These are phyloP conservation scores for Rhizopogon salebrosus DNA, from an alignment of 768 basidiomycete genomes.

Conservation along the genomic window DNA sequence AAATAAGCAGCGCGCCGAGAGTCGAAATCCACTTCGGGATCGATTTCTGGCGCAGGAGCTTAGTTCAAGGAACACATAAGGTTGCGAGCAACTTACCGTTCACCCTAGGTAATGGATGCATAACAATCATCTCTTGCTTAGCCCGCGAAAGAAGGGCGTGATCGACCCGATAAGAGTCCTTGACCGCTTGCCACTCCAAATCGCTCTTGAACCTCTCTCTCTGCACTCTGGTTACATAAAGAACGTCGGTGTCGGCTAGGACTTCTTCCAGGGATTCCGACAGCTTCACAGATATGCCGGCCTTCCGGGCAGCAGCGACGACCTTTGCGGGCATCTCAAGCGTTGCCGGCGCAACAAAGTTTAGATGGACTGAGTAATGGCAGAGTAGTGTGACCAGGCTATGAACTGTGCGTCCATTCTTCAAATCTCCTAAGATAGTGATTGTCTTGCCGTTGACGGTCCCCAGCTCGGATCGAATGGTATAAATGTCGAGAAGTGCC, in stretches of 20 bases:
- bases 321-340: constrained; percentile 88
- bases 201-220: constrained; percentile 86
- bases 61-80: not conserved
- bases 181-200: constrained; percentile 84
- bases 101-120: constrained; percentile 97
- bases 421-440: constrained; percentile 90
- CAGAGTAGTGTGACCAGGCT: constrained; percentile 89
- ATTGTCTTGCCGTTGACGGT: constrained; percentile 96
- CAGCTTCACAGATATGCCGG: constrained; percentile 72
- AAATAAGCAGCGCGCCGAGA: constrained; percentile 92
- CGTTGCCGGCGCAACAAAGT: constrained; percentile 87
- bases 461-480: constrained; percentile 95
- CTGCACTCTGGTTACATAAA: constrained; percentile 95
- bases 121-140: constrained; percentile 96
- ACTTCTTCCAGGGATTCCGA: constrained; percentile 91
- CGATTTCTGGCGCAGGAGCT: constrained; percentile 67
- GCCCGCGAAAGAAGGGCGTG: constrained; percentile 90
- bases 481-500: constrained; percentile 86
- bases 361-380: constrained; percentile 88
- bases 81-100: constrained; percentile 51
- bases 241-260: constrained; percentile 86
- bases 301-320: constrained; percentile 76
- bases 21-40: constrained; percentile 97
- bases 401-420: constrained; percentile 97
- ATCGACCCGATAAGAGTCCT: constrained; percentile 89